Evolutionary conservation across 179 eudicot genomes (phyloP).

Genomic region (Gypsophila paniculata): DNA sequence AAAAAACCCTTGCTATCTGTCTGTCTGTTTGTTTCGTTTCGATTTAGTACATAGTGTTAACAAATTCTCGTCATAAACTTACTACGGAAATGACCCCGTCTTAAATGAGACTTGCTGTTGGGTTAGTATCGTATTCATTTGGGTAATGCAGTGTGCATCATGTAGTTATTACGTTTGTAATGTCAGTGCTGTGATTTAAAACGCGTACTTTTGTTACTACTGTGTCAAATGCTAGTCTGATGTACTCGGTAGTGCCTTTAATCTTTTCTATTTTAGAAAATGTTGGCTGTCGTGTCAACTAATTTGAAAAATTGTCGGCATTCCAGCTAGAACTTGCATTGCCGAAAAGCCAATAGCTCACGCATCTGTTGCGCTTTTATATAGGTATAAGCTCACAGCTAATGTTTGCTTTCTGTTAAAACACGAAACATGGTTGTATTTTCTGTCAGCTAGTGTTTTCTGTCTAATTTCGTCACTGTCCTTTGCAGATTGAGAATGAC

Average conservation of each 20-base stretch:
- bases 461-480: constrained; percentile 9
- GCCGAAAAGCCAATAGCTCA: not conserved
- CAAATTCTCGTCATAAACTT: too few relatives aligned
- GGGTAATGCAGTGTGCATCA: not conserved
- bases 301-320: not conserved
- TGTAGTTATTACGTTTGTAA: not conserved
- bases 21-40: not conserved
- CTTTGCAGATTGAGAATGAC: constrained; percentile 61
- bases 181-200: not conserved
- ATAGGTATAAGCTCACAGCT: not conserved
- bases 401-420: not conserved
- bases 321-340: not conserved
- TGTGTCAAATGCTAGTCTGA: not conserved
- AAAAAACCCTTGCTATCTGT: not conserved
- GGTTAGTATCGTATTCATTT: not conserved
- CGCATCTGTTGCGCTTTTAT: not conserved
- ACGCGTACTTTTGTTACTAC: not conserved
- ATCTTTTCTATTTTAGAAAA: not conserved
- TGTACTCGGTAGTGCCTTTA: not conserved
- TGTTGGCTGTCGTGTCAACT: not conserved
- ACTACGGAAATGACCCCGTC: too few relatives aligned
- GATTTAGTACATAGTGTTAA: too few relatives aligned
- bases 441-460: not conserved
- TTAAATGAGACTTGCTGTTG: too few relatives aligned
- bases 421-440: not conserved